These are phyloP conservation scores for Penicillium nucicola DNA, from an alignment of 495 filamentous ascomycete species.

Conservation along the genomic window DNA sequence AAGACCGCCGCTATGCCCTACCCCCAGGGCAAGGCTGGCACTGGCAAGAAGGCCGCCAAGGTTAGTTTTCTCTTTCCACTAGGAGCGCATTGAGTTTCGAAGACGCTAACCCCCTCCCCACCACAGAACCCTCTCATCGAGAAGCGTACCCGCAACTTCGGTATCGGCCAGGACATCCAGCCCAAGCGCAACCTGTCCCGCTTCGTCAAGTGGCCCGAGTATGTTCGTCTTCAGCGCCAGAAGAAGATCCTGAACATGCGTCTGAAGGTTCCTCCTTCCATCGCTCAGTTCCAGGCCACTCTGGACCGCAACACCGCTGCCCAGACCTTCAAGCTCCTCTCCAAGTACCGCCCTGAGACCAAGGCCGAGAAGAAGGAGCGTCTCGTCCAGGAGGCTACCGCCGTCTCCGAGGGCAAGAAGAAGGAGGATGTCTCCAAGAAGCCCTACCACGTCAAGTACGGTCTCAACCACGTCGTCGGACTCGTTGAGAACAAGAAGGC, in stretches of 20 bases:
- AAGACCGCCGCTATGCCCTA: constrained; percentile 94
- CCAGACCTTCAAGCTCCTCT: constrained; percentile 96
- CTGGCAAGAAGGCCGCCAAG: constrained; percentile 91
- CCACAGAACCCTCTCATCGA: constrained; percentile 97
- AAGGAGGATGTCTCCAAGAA: constrained; percentile 99
- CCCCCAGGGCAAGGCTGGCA: constrained; percentile 86
- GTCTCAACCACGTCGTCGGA: constrained; percentile 99
- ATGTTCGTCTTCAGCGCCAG: constrained; percentile 98
- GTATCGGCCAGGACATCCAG: constrained; percentile 98
- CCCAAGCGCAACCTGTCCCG: constrained; percentile 94
- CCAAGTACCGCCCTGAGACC: constrained; percentile 99
- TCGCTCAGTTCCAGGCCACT: constrained; percentile 95
- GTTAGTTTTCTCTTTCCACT: constrained; percentile 51
- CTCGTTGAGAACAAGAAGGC: constrained; percentile 99
- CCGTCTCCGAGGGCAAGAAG: constrained; percentile 97
- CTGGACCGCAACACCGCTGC: constrained; percentile 98
- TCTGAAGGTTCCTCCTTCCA: constrained; percentile 95
- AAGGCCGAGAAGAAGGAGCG: constrained; percentile 99
- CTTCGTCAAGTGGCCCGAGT: constrained; percentile 99
- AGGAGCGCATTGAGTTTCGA: constrained; percentile 9
- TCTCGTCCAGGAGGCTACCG: constrained; percentile 94
- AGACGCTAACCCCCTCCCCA: constrained; percentile 13
- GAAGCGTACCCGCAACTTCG: constrained; percentile 95
- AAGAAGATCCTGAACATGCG: constrained; percentile 99
- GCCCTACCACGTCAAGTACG: constrained; percentile 98